Evolutionary conservation across 2,329 filamentous ascomycete genomes (phyloP).

Genomic region (Fusarium dlaminii): DNA sequence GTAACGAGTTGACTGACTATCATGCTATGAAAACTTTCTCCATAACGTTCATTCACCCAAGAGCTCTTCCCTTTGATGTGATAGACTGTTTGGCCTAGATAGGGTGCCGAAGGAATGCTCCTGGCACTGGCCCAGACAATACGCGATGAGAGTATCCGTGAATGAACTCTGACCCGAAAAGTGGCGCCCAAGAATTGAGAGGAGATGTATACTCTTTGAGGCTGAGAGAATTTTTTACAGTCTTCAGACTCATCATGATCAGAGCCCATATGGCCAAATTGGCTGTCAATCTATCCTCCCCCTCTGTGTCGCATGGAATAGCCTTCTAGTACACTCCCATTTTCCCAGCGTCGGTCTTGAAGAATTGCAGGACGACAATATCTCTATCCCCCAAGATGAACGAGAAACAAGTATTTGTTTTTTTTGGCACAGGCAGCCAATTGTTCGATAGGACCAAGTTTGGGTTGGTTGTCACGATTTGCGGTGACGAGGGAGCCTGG

Average conservation of each 20-base stretch:
- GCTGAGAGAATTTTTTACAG: rapidly evolving
- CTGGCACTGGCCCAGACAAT: not conserved
- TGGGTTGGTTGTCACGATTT: not conserved
- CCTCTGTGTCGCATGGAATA: not conserved
- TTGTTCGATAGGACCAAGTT: not conserved
- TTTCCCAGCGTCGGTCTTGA: not conserved
- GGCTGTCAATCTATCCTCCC: not conserved
- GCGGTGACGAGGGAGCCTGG: not conserved
- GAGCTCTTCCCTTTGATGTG: not conserved
- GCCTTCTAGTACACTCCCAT: not conserved
- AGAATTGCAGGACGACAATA: not conserved
- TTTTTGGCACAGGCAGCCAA: not conserved
- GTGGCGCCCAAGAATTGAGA: not conserved
- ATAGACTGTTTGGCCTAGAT: not conserved
- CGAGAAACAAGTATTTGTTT: not conserved
- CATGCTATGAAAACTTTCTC: not conserved
- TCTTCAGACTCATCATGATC: not conserved
- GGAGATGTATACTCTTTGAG: not conserved
- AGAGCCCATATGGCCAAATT: not conserved
- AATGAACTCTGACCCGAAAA: not conserved
- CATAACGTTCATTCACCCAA: not conserved
- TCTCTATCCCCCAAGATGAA: not conserved
- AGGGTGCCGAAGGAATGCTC: too few relatives aligned
- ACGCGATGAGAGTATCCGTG: not conserved
- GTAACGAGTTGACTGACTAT: not conserved